Evolutionary conservation across 306 rosid species (phyloP), one percentile per base, ranked within the genome.

Genomic region (Fragaria iinumae): DNA sequence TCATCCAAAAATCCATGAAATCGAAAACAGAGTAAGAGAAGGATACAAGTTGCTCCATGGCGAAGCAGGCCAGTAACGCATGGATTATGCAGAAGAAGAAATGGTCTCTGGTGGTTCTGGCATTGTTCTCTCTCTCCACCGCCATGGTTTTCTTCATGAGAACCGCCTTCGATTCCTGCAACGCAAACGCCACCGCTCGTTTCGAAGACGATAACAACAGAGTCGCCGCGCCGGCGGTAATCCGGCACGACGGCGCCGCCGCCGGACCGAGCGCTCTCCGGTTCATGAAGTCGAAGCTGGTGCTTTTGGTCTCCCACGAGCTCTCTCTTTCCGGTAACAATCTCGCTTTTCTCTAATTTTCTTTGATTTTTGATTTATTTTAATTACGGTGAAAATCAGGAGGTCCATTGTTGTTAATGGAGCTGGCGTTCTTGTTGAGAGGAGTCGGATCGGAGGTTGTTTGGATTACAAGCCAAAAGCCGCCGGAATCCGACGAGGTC

Each of bases 271-370:
- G 80, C 76, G 91, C 90, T 23, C 85, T 93, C 1, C 81, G 79
- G 16, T 90, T 89, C 82, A 90, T 93, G 96, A 93, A 90, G 83
- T 90, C 98, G 3, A 93, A 88, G 87, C 91, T 90, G 17, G 98
- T 93, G 25, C 93, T 90, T 29, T 81, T 93, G 90, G 98, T 90
- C 64, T 93, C 98, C 2, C 98, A 93, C 62, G 93, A 93, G 83
- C 89, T 89, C 18, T 88, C 98, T 66, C 91, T 90, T 55, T 93
- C 98, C 20, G 97, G 97, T 88, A 81, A 13, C 18, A 59, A 5
- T 25, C 36, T 36, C 44, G 20, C 16, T 18, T 18, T 6, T 72
- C 38, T 13, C 43, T 73, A 29, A 13, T 74, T 81, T 73, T 16
- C 36, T 25, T 32, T 43, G 6, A 49, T n/a, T 44, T 68, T 32